phyloP scores from a whole-genome alignment of 495 filamentous ascomycete species.

The Pyronema domesticum region DNA sequence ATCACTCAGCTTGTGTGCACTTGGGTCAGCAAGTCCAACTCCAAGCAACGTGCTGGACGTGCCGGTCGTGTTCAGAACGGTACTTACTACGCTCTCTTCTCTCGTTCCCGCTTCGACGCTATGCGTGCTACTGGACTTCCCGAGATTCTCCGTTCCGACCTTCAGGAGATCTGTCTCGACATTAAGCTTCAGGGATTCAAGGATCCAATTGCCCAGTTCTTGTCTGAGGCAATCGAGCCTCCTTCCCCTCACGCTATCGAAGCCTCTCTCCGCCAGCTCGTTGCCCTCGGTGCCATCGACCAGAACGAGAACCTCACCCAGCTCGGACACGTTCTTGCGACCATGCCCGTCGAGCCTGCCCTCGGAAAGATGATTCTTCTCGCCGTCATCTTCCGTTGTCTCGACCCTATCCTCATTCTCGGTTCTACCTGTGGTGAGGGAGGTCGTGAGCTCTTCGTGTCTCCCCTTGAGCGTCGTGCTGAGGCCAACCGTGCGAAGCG shows the following conservation, averaged over 20 bases:
- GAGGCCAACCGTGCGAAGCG: constrained; percentile 24
- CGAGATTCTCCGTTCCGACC: constrained; percentile 33
- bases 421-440: constrained; percentile 25
- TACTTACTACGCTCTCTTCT: constrained; percentile 40
- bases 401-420: constrained; percentile 42
- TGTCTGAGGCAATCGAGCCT: constrained; percentile 37
- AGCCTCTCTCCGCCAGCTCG: constrained; percentile 31
- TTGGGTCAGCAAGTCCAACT: constrained; percentile 39
- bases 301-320: constrained; percentile 34
- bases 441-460: constrained; percentile 31
- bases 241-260: constrained; percentile 30
- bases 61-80: constrained; percentile 42
- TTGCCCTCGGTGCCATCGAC: constrained; percentile 33
- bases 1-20: constrained; percentile 32
- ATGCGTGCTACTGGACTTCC: constrained; percentile 32
- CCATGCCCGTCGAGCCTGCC: constrained; percentile 32
- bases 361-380: constrained; percentile 42
- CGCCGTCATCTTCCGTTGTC: constrained; percentile 41
- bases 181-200: constrained; percentile 32
- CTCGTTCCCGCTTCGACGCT: constrained; percentile 32
- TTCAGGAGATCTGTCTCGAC: constrained; percentile 35
- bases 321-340: constrained; percentile 33
- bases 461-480: constrained; percentile 22
- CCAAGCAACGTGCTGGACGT: constrained; percentile 39
- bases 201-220: constrained; percentile 31